A percentile compares a stretch with the other conserved stretches of the same genome.
These are phyloP conservation scores for Candida hispaniensis DNA, from an alignment of 805 yeast genomes.

Conservation along the genomic window DNA sequence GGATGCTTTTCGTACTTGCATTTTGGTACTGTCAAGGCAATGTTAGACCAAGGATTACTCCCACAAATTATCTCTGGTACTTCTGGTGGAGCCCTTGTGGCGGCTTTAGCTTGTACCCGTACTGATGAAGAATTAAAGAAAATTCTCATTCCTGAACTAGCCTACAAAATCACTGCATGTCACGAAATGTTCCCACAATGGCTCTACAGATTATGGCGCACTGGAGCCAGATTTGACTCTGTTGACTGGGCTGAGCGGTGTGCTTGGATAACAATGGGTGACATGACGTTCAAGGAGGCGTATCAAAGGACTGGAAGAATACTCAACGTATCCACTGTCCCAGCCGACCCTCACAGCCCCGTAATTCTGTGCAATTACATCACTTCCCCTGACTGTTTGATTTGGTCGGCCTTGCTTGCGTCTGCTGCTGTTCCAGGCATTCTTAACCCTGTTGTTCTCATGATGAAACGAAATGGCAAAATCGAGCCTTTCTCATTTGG, in stretches of 20 bases:
- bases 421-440: conserved; percentile 80
- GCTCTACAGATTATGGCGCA: conserved; percentile 54
- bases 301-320: conserved; percentile 57
- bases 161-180: conserved; percentile 57
- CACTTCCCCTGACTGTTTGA: conserved; percentile 68
- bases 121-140: conserved; percentile 53
- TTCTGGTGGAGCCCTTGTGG: conserved; percentile 71
- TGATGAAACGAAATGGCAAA: conserved; percentile 45
- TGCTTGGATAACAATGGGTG: conserved; percentile 62
- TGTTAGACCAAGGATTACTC: conserved; percentile 52
- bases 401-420: conserved; percentile 71
- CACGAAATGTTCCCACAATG: conserved; percentile 51
- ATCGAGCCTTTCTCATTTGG: conserved; percentile 64
- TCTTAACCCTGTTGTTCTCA: conserved; percentile 64
- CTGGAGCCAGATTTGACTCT: conserved; percentile 73
- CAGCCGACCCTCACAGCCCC: conserved; percentile 74
- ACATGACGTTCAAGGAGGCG: conserved; percentile 61
- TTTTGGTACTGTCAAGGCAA: conserved; percentile 63
- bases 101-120: conserved; percentile 59
- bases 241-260: conserved; percentile 61
- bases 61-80: conserved; percentile 69
- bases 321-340: conserved; percentile 66
- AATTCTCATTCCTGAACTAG: conserved; percentile 49
- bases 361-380: conserved; percentile 66
- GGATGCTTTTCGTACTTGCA: conserved; percentile 71